Evolutionary conservation across 345 rosid species (phyloP).

Genomic region (Acer saccharum): DNA sequence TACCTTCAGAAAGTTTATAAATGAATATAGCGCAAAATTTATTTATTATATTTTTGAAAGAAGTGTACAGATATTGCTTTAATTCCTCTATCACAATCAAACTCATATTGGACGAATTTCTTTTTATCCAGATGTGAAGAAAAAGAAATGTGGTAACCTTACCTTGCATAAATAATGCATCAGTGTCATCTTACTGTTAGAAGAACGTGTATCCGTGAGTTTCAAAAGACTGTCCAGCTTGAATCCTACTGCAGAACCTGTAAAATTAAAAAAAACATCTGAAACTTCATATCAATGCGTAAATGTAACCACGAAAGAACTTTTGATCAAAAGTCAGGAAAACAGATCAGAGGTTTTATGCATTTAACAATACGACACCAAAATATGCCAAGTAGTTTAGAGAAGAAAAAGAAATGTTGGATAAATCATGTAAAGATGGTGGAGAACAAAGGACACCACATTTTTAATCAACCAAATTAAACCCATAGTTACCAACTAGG

Average conservation of each 20-base stretch:
- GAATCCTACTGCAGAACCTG: constrained; percentile 98
- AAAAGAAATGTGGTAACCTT: constrained; percentile 16
- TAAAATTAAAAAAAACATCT: constrained; percentile 29
- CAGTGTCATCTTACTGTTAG: constrained; percentile 93
- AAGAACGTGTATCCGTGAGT: constrained; percentile 90
- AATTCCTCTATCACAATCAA: not conserved
- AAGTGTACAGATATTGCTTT: not conserved
- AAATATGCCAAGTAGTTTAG: not conserved
- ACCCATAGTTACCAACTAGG: too few relatives aligned
- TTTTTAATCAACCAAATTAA: not conserved
- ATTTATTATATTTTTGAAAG: not conserved
- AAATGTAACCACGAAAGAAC: constrained; percentile 9
- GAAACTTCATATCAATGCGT: constrained; percentile 15
- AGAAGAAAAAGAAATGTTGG: not conserved
- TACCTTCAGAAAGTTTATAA: not conserved
- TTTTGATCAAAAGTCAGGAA: constrained; percentile 3
- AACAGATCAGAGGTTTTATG: not conserved
- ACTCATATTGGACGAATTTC: not conserved
- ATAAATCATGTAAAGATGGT: not conserved
- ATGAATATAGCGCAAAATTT: not conserved
- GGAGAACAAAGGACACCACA: not conserved
- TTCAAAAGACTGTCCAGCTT: constrained; percentile 96
- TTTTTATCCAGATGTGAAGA: not conserved
- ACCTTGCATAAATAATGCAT: constrained; percentile 99
- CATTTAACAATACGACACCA: not conserved